Base-by-base conservation (phyloP, 2,329 filamentous ascomycete genomes). In the Leptographium lundbergii region DNA sequence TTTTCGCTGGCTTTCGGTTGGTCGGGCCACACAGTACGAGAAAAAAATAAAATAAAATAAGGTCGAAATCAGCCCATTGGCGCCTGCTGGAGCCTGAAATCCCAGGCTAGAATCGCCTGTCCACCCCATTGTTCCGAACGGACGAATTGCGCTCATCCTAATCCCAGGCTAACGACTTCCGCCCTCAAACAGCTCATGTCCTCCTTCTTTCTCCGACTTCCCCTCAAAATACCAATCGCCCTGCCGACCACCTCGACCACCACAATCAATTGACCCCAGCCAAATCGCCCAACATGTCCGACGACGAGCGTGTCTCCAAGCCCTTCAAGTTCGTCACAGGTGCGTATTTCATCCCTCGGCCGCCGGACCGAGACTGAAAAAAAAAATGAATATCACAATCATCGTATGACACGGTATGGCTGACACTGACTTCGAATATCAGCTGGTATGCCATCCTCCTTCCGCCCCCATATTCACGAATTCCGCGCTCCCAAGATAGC, bases 311-410 rank as follows among this genome's bases (percentile, higher is more conserved):
- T 75, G 81, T 82, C 68, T 96, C 91, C 79, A 99, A 96, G 86
- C 95, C 95, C 77, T 99, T 99, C 88, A 99, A 99, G 88, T 97
- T 97, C 80, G 94, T 97, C 72, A 97, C 92, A 80, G 92, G 65
- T 66, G 60, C 27, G 63, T 61, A 36, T 25, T 25, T 52, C 24
- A 36, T 27, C 42, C 29, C 51, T 22, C 51, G 52, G 32, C 34
- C 45, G 53, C 10, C 34, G 14, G 24, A 25, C 45, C 19, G 11
- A 25, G 34, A 39, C 2, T 5, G 32, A 47, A 32, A 14, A 22
- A 34, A 54, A 60, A 60, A 62, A 61, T 52, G n/a, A 60, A 57
- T 52, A 51, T 10, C 58, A 48, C 56, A 54, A 39, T 42, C 32
- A 39, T 63, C 61, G 60, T 63, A 63, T 66, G 65, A 68, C 57